These are phyloP conservation scores for Suhomyces atakaporum DNA, from an alignment of 1,139 yeast species.

Conservation along the genomic window DNA sequence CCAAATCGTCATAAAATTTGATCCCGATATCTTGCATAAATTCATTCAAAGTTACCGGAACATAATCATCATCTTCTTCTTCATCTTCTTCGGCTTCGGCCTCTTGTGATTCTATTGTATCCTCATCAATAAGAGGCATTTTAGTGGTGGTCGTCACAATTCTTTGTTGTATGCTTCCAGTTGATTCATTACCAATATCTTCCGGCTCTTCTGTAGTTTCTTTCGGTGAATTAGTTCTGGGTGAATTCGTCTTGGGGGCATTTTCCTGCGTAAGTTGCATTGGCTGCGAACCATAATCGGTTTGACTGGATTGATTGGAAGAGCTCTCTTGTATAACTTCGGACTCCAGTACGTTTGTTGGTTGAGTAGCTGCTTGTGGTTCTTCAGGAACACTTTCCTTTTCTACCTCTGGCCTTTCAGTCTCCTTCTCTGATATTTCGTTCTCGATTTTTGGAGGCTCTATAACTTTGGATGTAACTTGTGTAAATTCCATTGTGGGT, in stretches of 20 bases:
- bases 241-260: too few relatives aligned
- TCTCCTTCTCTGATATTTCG: too few relatives aligned
- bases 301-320: conserved; percentile 1
- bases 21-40: conserved; percentile 52
- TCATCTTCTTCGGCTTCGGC: conserved; percentile 15
- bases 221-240: too few relatives aligned
- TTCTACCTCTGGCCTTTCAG: too few relatives aligned
- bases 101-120: conserved; percentile 4
- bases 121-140: conserved; percentile 15
- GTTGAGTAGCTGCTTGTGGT: too few relatives aligned
- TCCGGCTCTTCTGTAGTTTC: background rate
- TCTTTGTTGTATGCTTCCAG: conserved; percentile 8
- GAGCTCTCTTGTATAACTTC: too few relatives aligned
- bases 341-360: too few relatives aligned
- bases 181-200: conserved; percentile 3
- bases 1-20: conserved; percentile 54
- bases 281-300: conserved; percentile 19
- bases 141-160: conserved; percentile 12
- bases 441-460: background rate
- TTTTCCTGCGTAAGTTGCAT: conserved; percentile 26
- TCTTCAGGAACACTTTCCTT: too few relatives aligned
- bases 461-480: conserved; percentile 8
- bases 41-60: conserved; percentile 39
- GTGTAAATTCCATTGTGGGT: conserved; percentile 12
- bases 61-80: conserved; percentile 21